Evolutionary conservation across 2,329 filamentous ascomycete species (phyloP), one percentile per base, ranked within the genome.

Genomic region (Emmonsiellopsis sp.): DNA sequence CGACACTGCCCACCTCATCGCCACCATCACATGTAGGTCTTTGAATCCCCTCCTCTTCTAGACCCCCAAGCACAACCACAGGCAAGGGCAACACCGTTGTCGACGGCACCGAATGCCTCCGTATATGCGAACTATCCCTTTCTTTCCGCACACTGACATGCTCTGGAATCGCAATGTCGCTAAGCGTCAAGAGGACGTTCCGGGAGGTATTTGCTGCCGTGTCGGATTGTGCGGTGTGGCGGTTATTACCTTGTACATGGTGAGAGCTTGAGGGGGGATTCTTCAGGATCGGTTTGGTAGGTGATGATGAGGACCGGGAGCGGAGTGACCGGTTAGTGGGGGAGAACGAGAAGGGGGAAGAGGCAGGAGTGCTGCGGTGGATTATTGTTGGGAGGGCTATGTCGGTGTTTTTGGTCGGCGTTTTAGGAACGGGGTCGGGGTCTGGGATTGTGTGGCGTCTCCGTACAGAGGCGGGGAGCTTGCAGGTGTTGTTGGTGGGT

Each of bases 131-230:
- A 26, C 20, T 38, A 5, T 32, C 20, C 3, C 15, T 30, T 10
- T 32, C 37, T 11, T 38, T 15, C 10, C 26, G 7, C 20, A 7
- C 30, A 31, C 15, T 2, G n/a, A n/a, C 7, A 35, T 6, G n/a
- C 7, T n/a, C 13, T 1, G 32, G 46, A 13, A 15, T 31, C 16
- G 32, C 45, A 35, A 48, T 43, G 6, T 51, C 11, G 20, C 16
- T 35, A 31, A 54, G 52, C 7, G 52, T 47, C 20, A 54, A 15
- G 44, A 54, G 32, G 30, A 43, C 11, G 31, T 56, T 56, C 13
- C 52, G 42, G 2, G 51, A 44, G 4, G 54, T 56, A 37, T 56
- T 56, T 7, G 34, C 48, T 32, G 20, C 31, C 11, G 54, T 56
- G 31, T 54, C 16, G 11, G 38, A 15, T 35, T 46, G 9, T 9